Conservation (phyloP, 805 yeast genomes). For the Barnettozyma californica region DNA sequence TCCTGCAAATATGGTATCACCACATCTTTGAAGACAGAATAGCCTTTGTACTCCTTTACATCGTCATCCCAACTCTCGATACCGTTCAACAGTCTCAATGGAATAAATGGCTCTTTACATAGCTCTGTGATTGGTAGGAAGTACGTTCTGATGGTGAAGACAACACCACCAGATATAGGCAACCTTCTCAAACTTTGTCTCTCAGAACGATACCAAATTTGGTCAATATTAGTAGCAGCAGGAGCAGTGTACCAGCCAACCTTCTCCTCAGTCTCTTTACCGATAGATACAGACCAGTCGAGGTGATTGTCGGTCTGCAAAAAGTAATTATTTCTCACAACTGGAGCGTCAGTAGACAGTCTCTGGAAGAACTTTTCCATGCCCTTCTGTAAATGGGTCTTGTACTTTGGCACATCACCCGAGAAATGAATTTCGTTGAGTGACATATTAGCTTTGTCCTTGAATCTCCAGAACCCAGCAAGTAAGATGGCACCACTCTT, state of each 20-base stretch:
- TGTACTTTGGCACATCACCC: conserved; percentile 65
- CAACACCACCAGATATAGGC: conserved; percentile 51
- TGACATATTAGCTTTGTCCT: conserved; percentile 53
- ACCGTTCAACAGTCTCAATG: conserved; percentile 54
- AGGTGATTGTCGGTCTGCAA: conserved; percentile 57
- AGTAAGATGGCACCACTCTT: conserved; percentile 59
- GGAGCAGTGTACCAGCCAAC: conserved; percentile 66
- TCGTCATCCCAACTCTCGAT: conserved; percentile 55
- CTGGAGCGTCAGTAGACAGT: conserved; percentile 53
- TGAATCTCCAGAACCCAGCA: conserved; percentile 68
- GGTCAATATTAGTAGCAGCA: conserved; percentile 38
- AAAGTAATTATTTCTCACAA: conserved; percentile 63
- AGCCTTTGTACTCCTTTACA: conserved; percentile 59
- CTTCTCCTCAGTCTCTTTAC: conserved; percentile 43
- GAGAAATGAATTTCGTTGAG: conserved; percentile 53
- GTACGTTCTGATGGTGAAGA: conserved; percentile 61
- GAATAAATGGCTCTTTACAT: conserved; percentile 55
- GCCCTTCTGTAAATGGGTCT: conserved; percentile 50
- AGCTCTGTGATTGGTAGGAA: conserved; percentile 50
- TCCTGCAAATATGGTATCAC: conserved; percentile 49
- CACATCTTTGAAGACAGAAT: conserved; percentile 44
- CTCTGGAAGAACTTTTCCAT: conserved; percentile 64
- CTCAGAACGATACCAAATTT: conserved; percentile 55
- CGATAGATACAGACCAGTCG: conserved; percentile 63
- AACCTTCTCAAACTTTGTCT: conserved; percentile 58